Evolutionary conservation across 2,329 filamentous ascomycete species (phyloP).

Genomic region (Claviceps sp.): DNA sequence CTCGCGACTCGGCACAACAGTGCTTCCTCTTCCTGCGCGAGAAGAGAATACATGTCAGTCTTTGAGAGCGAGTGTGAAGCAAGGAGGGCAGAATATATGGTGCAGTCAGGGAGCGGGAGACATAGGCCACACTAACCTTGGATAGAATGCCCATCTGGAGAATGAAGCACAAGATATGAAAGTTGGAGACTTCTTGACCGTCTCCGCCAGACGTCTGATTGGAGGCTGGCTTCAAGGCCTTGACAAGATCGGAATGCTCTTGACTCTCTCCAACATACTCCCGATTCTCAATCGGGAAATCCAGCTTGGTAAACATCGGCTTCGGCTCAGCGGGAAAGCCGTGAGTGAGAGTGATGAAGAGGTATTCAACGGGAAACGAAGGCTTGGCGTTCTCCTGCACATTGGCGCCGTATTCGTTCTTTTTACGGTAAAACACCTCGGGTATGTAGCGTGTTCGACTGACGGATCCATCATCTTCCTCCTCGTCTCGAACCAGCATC

Average conservation of each 20-base stretch:
- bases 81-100: neutral
- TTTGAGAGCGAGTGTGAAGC: neutral
- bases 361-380: constrained; percentile 89
- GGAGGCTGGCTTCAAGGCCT: constrained; percentile 50
- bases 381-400: constrained; percentile 97
- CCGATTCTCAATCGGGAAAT: constrained; percentile 86
- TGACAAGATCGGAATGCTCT: constrained; percentile 55
- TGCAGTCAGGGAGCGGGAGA: neutral
- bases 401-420: constrained; percentile 93
- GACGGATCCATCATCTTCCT: constrained; percentile 60
- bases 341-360: constrained; percentile 90
- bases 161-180: constrained; percentile 85
- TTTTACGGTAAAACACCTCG: constrained; percentile 88
- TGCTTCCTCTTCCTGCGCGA: constrained; percentile 66
- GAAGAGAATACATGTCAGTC: neutral
- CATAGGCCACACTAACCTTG: constrained; percentile 47
- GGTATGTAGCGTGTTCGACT: constrained; percentile 79
- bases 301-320: constrained; percentile 59
- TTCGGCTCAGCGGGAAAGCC: constrained; percentile 77
- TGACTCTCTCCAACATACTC: constrained; percentile 76
- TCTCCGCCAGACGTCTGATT: constrained; percentile 47
- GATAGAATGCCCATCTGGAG: constrained; percentile 67
- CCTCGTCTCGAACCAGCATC: constrained; percentile 90
- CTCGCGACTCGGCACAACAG: constrained; percentile 77
- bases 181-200: constrained; percentile 69